phyloP scores from a whole-genome alignment of 179 eudicot genomes.

The Beta corolliflora region DNA sequence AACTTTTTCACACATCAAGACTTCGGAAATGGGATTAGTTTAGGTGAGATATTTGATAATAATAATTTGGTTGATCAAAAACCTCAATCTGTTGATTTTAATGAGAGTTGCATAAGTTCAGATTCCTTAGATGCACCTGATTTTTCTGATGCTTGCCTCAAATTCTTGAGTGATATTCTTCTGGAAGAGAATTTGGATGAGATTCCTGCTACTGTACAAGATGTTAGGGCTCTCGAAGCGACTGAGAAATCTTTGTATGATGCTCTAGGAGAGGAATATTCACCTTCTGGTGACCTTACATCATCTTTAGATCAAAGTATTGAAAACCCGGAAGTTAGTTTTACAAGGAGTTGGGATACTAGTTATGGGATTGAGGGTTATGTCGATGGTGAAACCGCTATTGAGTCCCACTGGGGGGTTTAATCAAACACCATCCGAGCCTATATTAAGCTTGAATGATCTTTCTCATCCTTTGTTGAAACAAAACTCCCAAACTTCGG shows the following conservation, averaged over 20 bases:
- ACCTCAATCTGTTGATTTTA: not conserved
- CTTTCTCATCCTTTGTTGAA: slow-evolving; percentile 28
- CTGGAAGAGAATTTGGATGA: slow-evolving; percentile 59
- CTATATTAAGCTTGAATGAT: slow-evolving; percentile 27
- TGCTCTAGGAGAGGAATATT: slow-evolving; percentile 43
- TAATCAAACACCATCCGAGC: slow-evolving; percentile 18
- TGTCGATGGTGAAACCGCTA: slow-evolving; percentile 11
- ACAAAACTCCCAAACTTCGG: slow-evolving; percentile 35
- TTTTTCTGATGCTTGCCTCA: slow-evolving; percentile 45
- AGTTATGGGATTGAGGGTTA: slow-evolving; percentile 23
- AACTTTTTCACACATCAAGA: slow-evolving; percentile 3
- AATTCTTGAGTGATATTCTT: slow-evolving; percentile 43
- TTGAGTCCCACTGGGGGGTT: slow-evolving; percentile 20
- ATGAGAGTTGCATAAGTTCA: slow-evolving; percentile 9
- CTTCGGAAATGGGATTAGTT: slow-evolving; percentile 1
- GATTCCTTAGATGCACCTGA: slow-evolving; percentile 33
- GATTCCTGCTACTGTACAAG: slow-evolving; percentile 46
- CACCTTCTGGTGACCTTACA: slow-evolving; percentile 22
- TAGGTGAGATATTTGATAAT: slow-evolving; percentile 15
- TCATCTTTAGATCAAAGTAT: slow-evolving; percentile 12
- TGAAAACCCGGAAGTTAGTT: slow-evolving; percentile 35
- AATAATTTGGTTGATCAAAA: slow-evolving; percentile 16
- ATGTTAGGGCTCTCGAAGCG: slow-evolving; percentile 59
- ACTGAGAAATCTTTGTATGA: slow-evolving; percentile 79
- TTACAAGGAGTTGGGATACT: slow-evolving; percentile 20